Evolutionary conservation across 1,284 basidiomycete genomes (phyloP).

Genomic region (Cryptococcus sp.): DNA sequence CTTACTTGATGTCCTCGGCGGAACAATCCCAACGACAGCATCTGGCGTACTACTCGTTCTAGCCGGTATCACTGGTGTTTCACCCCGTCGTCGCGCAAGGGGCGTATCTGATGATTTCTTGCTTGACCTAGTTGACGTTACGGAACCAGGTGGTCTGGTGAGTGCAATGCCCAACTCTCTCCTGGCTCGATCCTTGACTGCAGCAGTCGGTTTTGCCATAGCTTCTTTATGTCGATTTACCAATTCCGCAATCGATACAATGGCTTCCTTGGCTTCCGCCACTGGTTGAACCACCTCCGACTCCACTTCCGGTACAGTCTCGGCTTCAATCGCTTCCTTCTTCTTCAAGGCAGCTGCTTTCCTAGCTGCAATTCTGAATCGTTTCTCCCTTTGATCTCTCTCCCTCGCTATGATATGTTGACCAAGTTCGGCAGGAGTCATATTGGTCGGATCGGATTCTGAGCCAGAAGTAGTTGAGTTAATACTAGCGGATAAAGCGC

Average conservation of each 20-base stretch:
- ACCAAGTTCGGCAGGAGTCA: background rate
- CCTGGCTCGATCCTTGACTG: conserved; percentile 25
- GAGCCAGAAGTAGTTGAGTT: background rate
- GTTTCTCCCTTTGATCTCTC: background rate
- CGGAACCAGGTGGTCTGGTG: background rate
- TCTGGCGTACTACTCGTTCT: background rate
- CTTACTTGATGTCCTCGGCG: conserved; percentile 2
- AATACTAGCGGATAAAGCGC: background rate
- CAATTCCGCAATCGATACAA: conserved; percentile 49
- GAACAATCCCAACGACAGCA: background rate
- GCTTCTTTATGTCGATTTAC: conserved; percentile 42
- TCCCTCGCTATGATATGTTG: background rate
- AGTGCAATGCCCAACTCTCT: conserved; percentile 15
- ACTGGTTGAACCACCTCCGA: background rate
- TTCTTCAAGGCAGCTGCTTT: too few relatives aligned
- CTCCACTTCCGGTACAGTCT: too few relatives aligned
- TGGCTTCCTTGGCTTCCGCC: background rate
- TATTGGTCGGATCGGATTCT: background rate
- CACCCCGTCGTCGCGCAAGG: background rate
- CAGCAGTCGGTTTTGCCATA: conserved; percentile 20
- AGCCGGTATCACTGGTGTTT: background rate
- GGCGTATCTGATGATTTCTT: background rate
- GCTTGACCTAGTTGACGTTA: background rate
- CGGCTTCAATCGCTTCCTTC: too few relatives aligned
- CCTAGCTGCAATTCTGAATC: too few relatives aligned